These are phyloP conservation scores for Colletotrichum orchidophilum DNA, from an alignment of 2,329 filamentous ascomycete species.

Conservation along the genomic window DNA sequence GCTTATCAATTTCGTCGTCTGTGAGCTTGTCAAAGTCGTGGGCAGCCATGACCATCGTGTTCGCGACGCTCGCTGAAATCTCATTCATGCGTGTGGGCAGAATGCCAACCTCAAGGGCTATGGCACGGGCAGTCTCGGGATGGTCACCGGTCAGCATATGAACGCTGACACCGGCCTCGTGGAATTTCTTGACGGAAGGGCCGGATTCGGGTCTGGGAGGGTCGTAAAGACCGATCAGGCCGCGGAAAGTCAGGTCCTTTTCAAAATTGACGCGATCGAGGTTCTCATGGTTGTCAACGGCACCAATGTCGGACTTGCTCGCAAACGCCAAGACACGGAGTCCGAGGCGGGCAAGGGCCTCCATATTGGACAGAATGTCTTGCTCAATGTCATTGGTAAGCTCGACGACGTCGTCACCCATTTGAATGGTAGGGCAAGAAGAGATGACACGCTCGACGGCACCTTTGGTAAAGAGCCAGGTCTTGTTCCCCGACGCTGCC, in stretches of 20 bases:
- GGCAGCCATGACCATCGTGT: conserved; percentile 73
- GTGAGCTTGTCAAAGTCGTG: conserved; percentile 73
- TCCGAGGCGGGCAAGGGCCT: conserved; percentile 71
- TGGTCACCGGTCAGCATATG: conserved; percentile 79
- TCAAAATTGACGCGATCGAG: conserved; percentile 67
- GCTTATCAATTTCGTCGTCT: conserved; percentile 68
- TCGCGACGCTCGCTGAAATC: conserved; percentile 62
- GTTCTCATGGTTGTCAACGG: conserved; percentile 48
- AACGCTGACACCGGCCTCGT: conserved; percentile 69
- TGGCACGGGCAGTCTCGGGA: conserved; percentile 70
- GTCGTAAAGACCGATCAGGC: conserved; percentile 78
- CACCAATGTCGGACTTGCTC: conserved; percentile 52
- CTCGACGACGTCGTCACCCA: conserved; percentile 52
- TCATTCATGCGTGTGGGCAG: conserved; percentile 60
- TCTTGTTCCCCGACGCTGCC: conserved; percentile 38
- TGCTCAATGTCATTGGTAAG: conserved; percentile 63
- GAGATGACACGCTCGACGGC: conserved; percentile 76
- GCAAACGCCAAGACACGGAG: conserved; percentile 76
- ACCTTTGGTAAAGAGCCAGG: conserved; percentile 69
- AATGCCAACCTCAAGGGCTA: conserved; percentile 72
- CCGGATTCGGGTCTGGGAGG: conserved; percentile 75
- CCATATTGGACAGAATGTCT: conserved; percentile 74
- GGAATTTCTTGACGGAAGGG: conserved; percentile 65
- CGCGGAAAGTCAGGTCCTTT: conserved; percentile 70
- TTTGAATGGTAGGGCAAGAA: conserved; percentile 64